A percentile compares a stretch with the other conserved stretches of the same genome.
These are phyloP conservation scores for Cladobotryum mycophilum DNA, from an alignment of 2,329 filamentous ascomycete genomes.

Conservation along the genomic window DNA sequence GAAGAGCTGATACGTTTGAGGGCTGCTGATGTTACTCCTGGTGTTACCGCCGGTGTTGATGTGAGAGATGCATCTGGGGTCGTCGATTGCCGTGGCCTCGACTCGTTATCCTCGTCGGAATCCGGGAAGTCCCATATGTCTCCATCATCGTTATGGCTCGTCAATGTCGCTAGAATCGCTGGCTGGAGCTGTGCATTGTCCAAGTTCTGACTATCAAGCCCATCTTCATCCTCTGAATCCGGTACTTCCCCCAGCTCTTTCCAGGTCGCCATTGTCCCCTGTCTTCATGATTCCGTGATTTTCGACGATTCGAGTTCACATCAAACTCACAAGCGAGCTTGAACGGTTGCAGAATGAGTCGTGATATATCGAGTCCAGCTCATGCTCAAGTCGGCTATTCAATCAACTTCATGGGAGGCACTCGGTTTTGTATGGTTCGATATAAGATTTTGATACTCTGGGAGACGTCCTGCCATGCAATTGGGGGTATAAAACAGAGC, in stretches of 20 bases:
- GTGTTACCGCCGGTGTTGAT: not conserved
- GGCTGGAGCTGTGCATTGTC: not conserved
- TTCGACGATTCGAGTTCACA: too few relatives aligned
- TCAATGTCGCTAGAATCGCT: not conserved
- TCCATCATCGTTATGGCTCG: not conserved
- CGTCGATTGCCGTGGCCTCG: slow-evolving; percentile 6
- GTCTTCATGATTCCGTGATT: slow-evolving; percentile 21
- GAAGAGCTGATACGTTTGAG: slow-evolving; percentile 22
- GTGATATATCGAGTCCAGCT: too few relatives aligned
- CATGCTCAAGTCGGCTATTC: too few relatives aligned
- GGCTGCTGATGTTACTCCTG: not conserved
- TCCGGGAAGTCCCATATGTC: slow-evolving; percentile 13
- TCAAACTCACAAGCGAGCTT: too few relatives aligned
- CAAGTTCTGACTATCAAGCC: slow-evolving; percentile 32
- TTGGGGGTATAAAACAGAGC: too few relatives aligned
- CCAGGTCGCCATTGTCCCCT: slow-evolving; percentile 38
- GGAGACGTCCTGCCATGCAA: too few relatives aligned
- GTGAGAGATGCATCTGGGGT: not conserved
- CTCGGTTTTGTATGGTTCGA: too few relatives aligned
- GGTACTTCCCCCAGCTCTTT: slow-evolving; percentile 45
- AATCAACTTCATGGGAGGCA: too few relatives aligned
- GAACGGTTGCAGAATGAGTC: too few relatives aligned
- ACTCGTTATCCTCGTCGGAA: slow-evolving; percentile 23
- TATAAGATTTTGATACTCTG: too few relatives aligned
- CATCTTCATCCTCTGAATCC: slow-evolving; percentile 44